Conservation (phyloP, 1,284 basidiomycete species). For the Cryptococcus amylolentus region DNA sequence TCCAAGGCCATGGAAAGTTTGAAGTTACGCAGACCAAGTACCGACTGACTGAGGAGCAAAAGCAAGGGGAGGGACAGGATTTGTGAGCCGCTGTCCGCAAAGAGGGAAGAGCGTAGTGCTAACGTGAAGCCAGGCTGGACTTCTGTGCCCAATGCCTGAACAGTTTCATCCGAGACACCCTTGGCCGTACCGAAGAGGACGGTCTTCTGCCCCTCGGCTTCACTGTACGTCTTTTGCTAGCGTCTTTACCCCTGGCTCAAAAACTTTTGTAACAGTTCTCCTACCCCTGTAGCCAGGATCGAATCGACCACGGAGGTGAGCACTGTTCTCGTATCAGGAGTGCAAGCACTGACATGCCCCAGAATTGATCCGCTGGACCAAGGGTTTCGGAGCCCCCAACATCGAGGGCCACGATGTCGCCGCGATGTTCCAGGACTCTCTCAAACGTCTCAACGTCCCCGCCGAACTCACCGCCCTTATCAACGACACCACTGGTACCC, state of each 20-base stretch:
- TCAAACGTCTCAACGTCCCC: constrained; percentile 65
- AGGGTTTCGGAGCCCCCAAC: constrained; percentile 90
- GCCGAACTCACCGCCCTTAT: constrained; percentile 79
- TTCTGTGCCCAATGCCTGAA: constrained; percentile 94
- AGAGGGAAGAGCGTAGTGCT: background rate
- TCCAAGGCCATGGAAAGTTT: constrained; percentile 90
- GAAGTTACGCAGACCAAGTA: constrained; percentile 98
- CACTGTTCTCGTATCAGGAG: background rate
- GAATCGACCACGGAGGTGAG: constrained; percentile 80
- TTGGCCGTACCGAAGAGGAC: constrained; percentile 62
- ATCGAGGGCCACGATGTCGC: constrained; percentile 92
- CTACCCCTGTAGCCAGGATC: constrained; percentile 87
- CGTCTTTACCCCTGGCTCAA: background rate
- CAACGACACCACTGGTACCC: constrained; percentile 95
- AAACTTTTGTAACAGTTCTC: constrained; percentile 61
- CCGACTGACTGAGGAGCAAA: constrained; percentile 94
- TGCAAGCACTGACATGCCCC: background rate
- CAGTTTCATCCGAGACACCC: constrained; percentile 71
- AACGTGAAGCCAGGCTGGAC: constrained; percentile 61
- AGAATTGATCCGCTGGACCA: constrained; percentile 94
- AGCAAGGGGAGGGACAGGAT: constrained; percentile 91
- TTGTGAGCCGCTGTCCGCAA: constrained; percentile 49
- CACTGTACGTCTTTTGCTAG: constrained; percentile 61
- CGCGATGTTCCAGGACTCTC: constrained; percentile 80
- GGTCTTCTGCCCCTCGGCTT: constrained; percentile 82